Percentiles rank a stretch among this genome's conserved stretches.
Conservation (phyloP, 139 green algal genomes). For the Chlamydomonas sphaeroides region DNA sequence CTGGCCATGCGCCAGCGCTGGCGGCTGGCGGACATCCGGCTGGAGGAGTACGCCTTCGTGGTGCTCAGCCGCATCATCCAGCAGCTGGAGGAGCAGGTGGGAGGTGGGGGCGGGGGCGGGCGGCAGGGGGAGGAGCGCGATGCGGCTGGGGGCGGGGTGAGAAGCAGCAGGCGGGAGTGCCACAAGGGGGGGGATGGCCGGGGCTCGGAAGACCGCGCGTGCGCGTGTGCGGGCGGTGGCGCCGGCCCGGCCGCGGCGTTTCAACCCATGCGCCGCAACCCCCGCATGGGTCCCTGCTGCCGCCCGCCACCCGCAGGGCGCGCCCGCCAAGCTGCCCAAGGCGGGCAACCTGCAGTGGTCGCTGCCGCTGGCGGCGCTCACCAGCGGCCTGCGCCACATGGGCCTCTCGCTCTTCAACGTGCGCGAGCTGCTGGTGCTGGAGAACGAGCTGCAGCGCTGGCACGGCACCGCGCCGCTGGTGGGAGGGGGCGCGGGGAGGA, state of each 20-base stretch:
- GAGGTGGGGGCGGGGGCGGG: neutral
- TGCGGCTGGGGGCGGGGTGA: neutral
- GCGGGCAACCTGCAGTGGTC: slow-evolving; percentile 72
- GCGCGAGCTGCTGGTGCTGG: slow-evolving; percentile 87
- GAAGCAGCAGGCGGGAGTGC: no score
- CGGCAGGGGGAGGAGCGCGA: no score
- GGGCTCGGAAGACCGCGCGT: no score
- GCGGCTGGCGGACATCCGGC: slow-evolving; percentile 89
- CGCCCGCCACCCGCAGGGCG: slow-evolving; percentile 50
- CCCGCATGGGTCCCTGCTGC: neutral
- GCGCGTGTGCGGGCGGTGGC: no score
- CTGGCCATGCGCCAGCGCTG: slow-evolving; percentile 77
- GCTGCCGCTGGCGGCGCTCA: slow-evolving; percentile 73
- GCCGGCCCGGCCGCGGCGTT: no score
- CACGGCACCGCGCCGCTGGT: slow-evolving; percentile 60
- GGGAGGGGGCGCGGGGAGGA: no score
- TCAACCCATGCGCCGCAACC: no score
- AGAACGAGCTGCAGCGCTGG: slow-evolving; percentile 90
- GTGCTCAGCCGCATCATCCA: slow-evolving; percentile 82
- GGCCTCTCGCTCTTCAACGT: slow-evolving; percentile 78
- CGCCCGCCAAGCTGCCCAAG: slow-evolving; percentile 53
- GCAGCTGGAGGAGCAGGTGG: slow-evolving; percentile 71
- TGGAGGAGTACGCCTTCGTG: slow-evolving; percentile 96
- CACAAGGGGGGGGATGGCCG: no score
- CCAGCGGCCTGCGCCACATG: slow-evolving; percentile 86